Base-by-base conservation (phyloP, 2,329 filamentous ascomycete genomes). In the Decorospora gaudefroyi region DNA sequence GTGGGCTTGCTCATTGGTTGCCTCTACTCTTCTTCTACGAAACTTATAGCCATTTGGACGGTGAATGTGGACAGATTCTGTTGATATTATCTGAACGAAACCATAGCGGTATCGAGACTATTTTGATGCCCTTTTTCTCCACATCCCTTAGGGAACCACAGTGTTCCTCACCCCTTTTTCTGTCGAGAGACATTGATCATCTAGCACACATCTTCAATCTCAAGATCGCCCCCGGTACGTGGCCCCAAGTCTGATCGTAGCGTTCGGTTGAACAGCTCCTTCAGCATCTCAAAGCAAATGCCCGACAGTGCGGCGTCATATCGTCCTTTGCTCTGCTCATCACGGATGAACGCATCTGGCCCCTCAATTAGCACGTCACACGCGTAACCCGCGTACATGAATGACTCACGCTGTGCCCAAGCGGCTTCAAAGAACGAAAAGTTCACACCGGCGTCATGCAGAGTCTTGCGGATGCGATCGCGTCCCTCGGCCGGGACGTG, bases 301-400 rank as follows among this genome's bases (percentile, higher is more conserved):
- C 90, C 92, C 3, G 85, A 84, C 44, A 96, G 79, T 13, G 88
- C 89, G 1, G 91, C 88, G 67, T 96, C 91, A 64, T 96, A 96
- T 17, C 91, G 80, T n/a, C 90, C 91, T 74, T 96, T 96, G 70
- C 87, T 90, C 46, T 93, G 76, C 75, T 96, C 91, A 64, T 96
- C 91, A 12, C 91, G 80, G 68, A 96, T 95, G 67, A 96, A 96
- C 4, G 91, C 91, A 74, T 95, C 79, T 80, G 49, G 37, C 40
- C 15, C 2, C 23, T 7, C 4, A 4, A 18, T 39, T 13, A 40
- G 41, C 30, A 38, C 12, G 1, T 15, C 15, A 22, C 6, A 10
- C 13, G 10, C 6, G 15, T 35, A 39, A 18, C 36, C 5, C 21
- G 30, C 31, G 33, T 38, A 36, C 18, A 28, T 21, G 7, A 27